Base-by-base conservation (phyloP, 163 green algal genomes). In the Volvox carteri region DNA sequence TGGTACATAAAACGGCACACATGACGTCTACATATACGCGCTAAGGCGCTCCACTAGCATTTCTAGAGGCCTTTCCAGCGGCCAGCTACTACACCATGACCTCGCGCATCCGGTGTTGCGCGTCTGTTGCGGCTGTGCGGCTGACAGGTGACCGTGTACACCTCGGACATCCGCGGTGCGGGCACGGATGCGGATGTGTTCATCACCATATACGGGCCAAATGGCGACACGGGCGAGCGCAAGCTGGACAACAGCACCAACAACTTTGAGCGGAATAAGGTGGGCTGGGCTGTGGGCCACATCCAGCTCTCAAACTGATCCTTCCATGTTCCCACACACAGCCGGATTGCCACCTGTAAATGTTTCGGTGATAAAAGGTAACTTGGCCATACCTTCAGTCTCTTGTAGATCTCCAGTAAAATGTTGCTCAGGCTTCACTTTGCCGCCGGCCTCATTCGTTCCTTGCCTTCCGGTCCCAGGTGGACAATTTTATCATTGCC, bases 231-330 rank as follows among this genome's bases (percentile, higher is more conserved):
- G 1, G 91, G 91, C 8, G 90, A 93, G 84, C 73, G 89, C 9
- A 68, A 79, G 67, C 79, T 93, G 50, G 90, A 94, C 86, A 89
- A 90, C 44, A 74, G 42, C 78, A 77, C 33, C 0, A 93, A 93
- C 79, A 89, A 93, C 84, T 97, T 96, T 85, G 93, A 96, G 60
- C 89, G 93, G 2, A 88, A 88, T 39, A 62, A 93, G 91, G 91
- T 92, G 48, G 4, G 11, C 3, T 65, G 9, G 2, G 62, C 62
- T 11, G 62, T 28, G 16, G 62, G 62, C 23, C 25, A 28, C 62
- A 73, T 65, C 5, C 54, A 65, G 5, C 54, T 65, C 28, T 65
- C 54, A 65, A 23, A 23, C 28, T 23, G 54, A 23, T 19, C 54
- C 25, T 65, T 23, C 54, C 54, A 7, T 65, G 54, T 65, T 65